phyloP scores from a whole-genome alignment of 2,329 filamentous ascomycete species.

The Penicillium sp. region DNA sequence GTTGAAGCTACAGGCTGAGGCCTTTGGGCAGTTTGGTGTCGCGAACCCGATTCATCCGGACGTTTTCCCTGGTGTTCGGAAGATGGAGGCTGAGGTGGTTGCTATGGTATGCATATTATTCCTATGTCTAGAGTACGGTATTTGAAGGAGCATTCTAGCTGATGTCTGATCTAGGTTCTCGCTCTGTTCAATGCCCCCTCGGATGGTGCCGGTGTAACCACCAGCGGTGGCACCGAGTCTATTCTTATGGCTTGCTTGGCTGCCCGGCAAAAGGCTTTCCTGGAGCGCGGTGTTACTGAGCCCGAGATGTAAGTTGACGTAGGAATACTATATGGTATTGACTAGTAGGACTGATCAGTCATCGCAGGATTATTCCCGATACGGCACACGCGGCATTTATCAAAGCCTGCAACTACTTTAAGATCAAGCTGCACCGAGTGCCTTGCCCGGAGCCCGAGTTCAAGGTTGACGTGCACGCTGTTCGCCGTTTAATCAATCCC shows the following conservation, averaged over 20 bases:
- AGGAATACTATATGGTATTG: not conserved
- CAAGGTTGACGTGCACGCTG: slow-evolving; percentile 69
- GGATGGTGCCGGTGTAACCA: slow-evolving; percentile 79
- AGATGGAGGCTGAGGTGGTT: slow-evolving; percentile 98
- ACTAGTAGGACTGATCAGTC: slow-evolving; percentile 13
- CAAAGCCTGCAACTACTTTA: slow-evolving; percentile 91
- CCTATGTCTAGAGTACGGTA: not conserved
- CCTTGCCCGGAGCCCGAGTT: slow-evolving; percentile 75
- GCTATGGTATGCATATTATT: slow-evolving; percentile 62
- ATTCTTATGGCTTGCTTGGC: slow-evolving; percentile 92
- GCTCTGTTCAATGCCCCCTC: slow-evolving; percentile 79
- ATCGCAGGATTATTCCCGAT: slow-evolving; percentile 71
- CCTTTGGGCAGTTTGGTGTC: slow-evolving; percentile 88
- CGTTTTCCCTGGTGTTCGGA: slow-evolving; percentile 92
- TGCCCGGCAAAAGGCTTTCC: slow-evolving; percentile 78
- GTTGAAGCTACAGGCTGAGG: slow-evolving; percentile 76
- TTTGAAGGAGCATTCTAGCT: not conserved
- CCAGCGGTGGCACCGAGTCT: slow-evolving; percentile 87
- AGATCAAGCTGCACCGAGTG: slow-evolving; percentile 86
- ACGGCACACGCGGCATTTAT: slow-evolving; percentile 94
- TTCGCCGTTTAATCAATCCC: slow-evolving; percentile 78
- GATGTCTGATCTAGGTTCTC: slow-evolving; percentile 45
- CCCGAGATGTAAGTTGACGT: slow-evolving; percentile 70
- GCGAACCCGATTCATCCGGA: slow-evolving; percentile 95
- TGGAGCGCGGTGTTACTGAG: slow-evolving; percentile 77